Evolutionary conservation across 805 yeast genomes (phyloP).

Genomic region (Candida peoriensis): DNA sequence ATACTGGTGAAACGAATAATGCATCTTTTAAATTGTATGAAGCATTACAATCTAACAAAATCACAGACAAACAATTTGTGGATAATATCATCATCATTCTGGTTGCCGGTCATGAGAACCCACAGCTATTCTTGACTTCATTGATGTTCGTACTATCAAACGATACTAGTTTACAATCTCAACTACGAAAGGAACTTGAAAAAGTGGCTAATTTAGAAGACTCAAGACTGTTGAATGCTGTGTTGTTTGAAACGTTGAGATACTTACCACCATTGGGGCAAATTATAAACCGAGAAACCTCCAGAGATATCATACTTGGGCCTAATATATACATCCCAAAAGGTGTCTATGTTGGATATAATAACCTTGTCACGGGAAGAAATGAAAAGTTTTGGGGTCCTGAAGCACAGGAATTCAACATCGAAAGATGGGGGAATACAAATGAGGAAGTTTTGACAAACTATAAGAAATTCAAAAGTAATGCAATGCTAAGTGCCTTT

Average conservation of each 20-base stretch:
- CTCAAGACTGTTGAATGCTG: conserved; percentile 28
- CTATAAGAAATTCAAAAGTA: conserved; percentile 40
- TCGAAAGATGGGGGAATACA: conserved; percentile 47
- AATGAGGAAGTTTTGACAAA: conserved; percentile 32
- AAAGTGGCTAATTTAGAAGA: conserved; percentile 11
- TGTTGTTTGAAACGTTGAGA: conserved; percentile 43
- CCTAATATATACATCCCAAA: conserved; percentile 39
- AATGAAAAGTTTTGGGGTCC: conserved; percentile 40
- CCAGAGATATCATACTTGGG: conserved; percentile 35
- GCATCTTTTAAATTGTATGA: conserved; percentile 38
- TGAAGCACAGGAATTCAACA: conserved; percentile 38
- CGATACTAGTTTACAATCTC: conserved; percentile 29
- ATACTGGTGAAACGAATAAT: conserved; percentile 27
- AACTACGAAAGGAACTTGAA: conserved; percentile 23
- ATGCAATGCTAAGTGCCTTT: conserved; percentile 44
- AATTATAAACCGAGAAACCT: conserved; percentile 45
- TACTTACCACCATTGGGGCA: conserved; percentile 54
- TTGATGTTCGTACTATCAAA: conserved; percentile 43
- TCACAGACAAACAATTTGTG: conserved; percentile 41
- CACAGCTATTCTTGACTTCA: conserved; percentile 46
- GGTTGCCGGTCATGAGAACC: conserved; percentile 64
- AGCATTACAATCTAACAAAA: conserved; percentile 31
- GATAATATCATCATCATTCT: conserved; percentile 52
- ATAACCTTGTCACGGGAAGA: conserved; percentile 48
- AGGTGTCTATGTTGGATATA: conserved; percentile 50